phyloP scores from a whole-genome alignment of 768 basidiomycete species.

The Amyloporia xantha region DNA sequence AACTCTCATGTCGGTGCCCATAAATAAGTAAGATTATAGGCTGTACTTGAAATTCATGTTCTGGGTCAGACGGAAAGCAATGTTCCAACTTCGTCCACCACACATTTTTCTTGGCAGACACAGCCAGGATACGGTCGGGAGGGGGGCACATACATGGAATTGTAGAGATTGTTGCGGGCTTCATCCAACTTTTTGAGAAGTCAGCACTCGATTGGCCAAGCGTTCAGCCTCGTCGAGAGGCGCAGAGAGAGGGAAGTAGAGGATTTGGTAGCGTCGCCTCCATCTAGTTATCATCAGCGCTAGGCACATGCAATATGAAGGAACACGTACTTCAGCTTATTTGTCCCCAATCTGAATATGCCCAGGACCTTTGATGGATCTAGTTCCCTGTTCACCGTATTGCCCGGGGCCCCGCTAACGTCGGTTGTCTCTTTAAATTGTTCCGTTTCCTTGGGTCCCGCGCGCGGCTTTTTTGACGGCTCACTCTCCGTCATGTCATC shows the following conservation, averaged over 20 bases:
- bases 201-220: slow-evolving; percentile 42
- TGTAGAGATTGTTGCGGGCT: too few species aligned
- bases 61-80: too few species aligned
- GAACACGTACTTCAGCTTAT: slow-evolving; percentile 1
- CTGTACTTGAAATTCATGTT: too few species aligned
- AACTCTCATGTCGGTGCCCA: too few species aligned
- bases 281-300: not conserved
- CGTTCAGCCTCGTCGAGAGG: slow-evolving; percentile 54
- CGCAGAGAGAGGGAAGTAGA: slow-evolving; percentile 70
- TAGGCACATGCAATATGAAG: not conserved
- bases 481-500: not conserved
- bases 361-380: not conserved
- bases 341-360: not conserved
- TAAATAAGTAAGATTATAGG: not conserved
- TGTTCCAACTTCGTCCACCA: too few species aligned
- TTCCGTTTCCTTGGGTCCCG: not conserved
- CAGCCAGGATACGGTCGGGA: too few species aligned
- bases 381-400: not conserved
- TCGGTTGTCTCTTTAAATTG: too few species aligned
- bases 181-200: slow-evolving; percentile 33
- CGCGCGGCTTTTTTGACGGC: not conserved
- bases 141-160: too few species aligned
- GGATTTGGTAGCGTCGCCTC: slow-evolving; percentile 60
- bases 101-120: too few species aligned
- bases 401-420: too few species aligned